Evolutionary conservation across 805 yeast species (phyloP).

Genomic region (Pichia kluyveri): DNA sequence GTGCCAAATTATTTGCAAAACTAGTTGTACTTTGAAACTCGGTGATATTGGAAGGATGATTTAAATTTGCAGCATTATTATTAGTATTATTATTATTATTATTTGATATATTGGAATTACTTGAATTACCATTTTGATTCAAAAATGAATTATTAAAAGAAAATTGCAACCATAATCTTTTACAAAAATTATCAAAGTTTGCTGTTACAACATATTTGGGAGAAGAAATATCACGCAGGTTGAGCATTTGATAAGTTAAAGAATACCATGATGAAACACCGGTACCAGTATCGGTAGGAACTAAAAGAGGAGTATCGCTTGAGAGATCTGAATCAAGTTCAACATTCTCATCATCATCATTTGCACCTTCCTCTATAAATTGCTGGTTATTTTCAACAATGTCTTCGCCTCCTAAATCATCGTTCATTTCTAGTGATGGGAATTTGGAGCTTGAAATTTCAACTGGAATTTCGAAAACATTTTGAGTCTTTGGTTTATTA

Average conservation of each 20-base stretch:
- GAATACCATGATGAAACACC: slow-evolving; percentile 25
- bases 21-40: neutral
- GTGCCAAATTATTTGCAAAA: neutral
- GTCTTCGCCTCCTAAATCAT: neutral
- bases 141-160: neutral
- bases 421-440: slow-evolving; percentile 1
- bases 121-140: neutral
- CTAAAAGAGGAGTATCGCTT: neutral
- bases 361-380: neutral
- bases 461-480: slow-evolving; percentile 5
- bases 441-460: slow-evolving; percentile 2
- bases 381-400: neutral
- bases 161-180: slow-evolving; percentile 14
- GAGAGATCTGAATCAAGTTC: neutral
- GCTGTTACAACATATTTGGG: slow-evolving; percentile 29
- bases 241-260: slow-evolving; percentile 21
- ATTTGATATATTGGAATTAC: neutral
- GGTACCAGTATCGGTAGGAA: neutral
- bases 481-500: neutral
- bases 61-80: neutral
- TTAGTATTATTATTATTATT: neutral
- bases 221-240: slow-evolving; percentile 27
- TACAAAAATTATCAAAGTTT: slow-evolving; percentile 31
- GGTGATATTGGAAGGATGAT: neutral
- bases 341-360: neutral